Conservation (phyloP, 176 grass and related monocot genomes). For the Dactylis glomerata region DNA sequence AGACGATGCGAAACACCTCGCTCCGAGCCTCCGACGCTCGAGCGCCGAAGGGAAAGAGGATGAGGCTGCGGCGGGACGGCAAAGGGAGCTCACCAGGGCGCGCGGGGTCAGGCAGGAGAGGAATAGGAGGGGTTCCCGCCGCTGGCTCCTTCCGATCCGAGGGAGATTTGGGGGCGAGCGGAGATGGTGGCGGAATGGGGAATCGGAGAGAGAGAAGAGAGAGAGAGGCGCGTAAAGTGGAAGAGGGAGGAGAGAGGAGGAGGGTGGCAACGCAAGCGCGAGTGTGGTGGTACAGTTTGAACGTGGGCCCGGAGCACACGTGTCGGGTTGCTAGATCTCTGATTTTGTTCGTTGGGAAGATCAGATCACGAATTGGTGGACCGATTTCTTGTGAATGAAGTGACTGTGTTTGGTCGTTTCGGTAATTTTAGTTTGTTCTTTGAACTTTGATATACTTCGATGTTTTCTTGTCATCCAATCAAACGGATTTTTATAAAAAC, state of each 20-base stretch:
- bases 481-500: background rate
- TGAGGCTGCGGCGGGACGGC: background rate
- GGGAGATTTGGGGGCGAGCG: background rate
- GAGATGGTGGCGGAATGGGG: constrained; percentile 11
- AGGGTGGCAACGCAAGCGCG: background rate
- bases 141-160: background rate
- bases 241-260: background rate
- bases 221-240: constrained; percentile 13
- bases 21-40: background rate
- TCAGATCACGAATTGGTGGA: background rate
- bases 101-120: background rate
- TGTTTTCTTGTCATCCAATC: background rate
- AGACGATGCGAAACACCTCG: background rate
- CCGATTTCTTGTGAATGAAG: background rate
- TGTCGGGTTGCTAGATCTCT: background rate
- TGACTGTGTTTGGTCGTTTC: background rate
- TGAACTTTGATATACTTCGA: background rate
- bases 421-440: background rate
- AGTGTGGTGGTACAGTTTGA: constrained; percentile 43
- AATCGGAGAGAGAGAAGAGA: constrained; percentile 8
- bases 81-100: constrained; percentile 19
- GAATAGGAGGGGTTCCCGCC: background rate
- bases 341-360: background rate
- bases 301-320: background rate
- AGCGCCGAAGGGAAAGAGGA: background rate